These are phyloP conservation scores for Durotheca rogersii DNA, from an alignment of 495 filamentous ascomycete species.

Conservation along the genomic window DNA sequence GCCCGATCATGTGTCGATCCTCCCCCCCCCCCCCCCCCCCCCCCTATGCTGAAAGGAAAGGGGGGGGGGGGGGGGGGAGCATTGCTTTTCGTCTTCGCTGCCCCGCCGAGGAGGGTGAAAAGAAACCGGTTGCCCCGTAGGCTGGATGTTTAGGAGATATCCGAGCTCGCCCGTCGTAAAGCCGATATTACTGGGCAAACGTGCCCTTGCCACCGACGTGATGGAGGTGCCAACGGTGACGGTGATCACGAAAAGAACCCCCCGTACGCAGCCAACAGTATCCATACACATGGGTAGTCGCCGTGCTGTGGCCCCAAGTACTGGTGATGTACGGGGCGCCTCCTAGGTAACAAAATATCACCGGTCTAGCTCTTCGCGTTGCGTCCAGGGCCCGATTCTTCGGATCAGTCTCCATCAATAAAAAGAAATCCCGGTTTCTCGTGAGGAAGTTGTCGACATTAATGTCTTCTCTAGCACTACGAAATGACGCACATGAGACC, in stretches of 20 bases:
- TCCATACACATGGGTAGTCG: neutral
- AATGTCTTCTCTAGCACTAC: conserved; percentile 3
- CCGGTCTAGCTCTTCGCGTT: conserved; percentile 1
- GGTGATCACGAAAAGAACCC: conserved; percentile 7
- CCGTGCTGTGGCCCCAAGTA: conserved; percentile 9
- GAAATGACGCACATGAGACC: neutral
- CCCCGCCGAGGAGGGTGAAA: conserved; percentile 13
- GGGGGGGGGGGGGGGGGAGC: too few relatives aligned
- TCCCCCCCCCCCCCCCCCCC: too few relatives aligned
- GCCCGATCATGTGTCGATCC: conserved; percentile 15
- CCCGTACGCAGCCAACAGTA: conserved; percentile 17
- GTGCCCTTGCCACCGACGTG: conserved; percentile 18
- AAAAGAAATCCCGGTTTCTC: neutral
- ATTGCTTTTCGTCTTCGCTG: conserved; percentile 9
- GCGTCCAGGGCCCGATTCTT: conserved; percentile 6
- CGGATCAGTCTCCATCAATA: conserved; percentile 6
- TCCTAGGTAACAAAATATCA: neutral
- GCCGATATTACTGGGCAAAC: conserved; percentile 1
- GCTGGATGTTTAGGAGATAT: conserved; percentile 10
- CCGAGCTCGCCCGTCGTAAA: conserved; percentile 10
- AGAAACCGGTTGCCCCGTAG: neutral
- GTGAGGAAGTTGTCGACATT: conserved; percentile 15
- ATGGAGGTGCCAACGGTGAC: neutral
- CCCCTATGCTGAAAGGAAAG: conserved; percentile 1
- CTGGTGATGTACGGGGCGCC: too few relatives aligned